Conservation (phyloP, 2,329 filamentous ascomycete genomes). For the Trichoderma harzianum region DNA sequence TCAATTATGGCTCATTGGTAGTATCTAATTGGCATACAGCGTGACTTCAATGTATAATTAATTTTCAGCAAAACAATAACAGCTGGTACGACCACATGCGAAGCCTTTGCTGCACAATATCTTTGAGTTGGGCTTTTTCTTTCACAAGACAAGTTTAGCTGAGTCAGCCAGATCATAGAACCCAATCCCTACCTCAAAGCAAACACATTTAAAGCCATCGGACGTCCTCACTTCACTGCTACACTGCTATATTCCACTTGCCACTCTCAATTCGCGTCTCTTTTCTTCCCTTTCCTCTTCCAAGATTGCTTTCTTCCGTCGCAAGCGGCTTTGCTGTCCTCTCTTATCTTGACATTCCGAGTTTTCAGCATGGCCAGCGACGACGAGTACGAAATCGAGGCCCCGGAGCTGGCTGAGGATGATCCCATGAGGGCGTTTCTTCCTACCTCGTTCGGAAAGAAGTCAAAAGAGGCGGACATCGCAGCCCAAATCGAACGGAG, state of each 20-base stretch:
- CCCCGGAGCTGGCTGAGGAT: constrained; percentile 53
- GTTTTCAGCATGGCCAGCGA: constrained; percentile 53
- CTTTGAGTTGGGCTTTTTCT: background rate
- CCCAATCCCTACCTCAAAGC: background rate
- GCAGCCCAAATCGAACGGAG: constrained; percentile 77
- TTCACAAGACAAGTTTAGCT: background rate
- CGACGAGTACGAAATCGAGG: constrained; percentile 57
- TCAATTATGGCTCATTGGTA: background rate
- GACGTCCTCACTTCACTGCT: background rate
- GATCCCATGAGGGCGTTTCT: constrained; percentile 74
- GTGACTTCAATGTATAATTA: no score
- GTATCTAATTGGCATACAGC: background rate
- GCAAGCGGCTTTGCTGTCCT: background rate
- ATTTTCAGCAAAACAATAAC: background rate
- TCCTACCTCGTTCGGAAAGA: constrained; percentile 82
- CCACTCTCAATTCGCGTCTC: constrained; percentile 19
- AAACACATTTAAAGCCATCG: background rate
- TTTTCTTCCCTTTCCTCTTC: constrained; percentile 3
- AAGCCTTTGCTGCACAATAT: background rate
- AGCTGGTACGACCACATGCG: no score
- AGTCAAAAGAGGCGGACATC: constrained; percentile 68
- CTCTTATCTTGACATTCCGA: constrained; percentile 16
- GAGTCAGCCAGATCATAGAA: background rate
- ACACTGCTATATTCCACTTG: constrained; percentile 1
- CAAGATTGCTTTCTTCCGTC: background rate